These are phyloP conservation scores for Colletotrichum musae DNA, from an alignment of 2,329 filamentous ascomycete species.

Conservation along the genomic window DNA sequence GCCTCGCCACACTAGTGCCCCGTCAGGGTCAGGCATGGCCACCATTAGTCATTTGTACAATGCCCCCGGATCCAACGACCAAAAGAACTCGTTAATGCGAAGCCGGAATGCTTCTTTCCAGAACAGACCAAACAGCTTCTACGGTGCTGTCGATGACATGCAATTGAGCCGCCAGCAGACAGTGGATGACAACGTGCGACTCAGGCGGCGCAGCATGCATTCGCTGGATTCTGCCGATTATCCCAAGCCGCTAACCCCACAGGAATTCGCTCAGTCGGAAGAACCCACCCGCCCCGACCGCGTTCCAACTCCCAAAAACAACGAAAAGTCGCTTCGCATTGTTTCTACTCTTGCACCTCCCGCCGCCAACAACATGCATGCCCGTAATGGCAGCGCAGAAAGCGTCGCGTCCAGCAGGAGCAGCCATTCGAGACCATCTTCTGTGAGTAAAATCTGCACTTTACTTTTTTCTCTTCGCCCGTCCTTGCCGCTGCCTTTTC, in stretches of 20 bases:
- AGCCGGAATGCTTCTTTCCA: constrained; percentile 53
- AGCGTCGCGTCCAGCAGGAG: constrained; percentile 73
- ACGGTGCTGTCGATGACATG: constrained; percentile 75
- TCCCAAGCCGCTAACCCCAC: constrained; percentile 55
- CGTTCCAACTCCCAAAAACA: constrained; percentile 45
- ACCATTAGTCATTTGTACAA: constrained; percentile 70
- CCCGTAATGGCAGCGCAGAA: constrained; percentile 73
- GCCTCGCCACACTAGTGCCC: constrained; percentile 51
- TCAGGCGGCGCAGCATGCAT: constrained; percentile 87
- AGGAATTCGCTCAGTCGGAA: constrained; percentile 51
- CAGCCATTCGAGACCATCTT: constrained; percentile 72
- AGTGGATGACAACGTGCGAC: constrained; percentile 82
- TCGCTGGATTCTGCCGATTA: constrained; percentile 67
- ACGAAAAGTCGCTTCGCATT: constrained; percentile 56
- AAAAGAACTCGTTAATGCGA: constrained; percentile 40
- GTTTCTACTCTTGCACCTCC: constrained; percentile 46
- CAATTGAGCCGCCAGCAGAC: constrained; percentile 69
- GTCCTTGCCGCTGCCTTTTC: constrained; percentile 26
- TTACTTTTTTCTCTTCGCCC: constrained; percentile 16
- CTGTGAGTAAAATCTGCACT: constrained; percentile 68
- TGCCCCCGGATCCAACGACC: constrained; percentile 53
- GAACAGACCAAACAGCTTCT: constrained; percentile 67
- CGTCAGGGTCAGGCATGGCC: constrained; percentile 69
- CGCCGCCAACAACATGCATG: constrained; percentile 49
- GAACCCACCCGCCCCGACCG: constrained; percentile 43